A percentile compares a stretch with the other conserved stretches of the same genome.
phyloP scores from a whole-genome alignment of 768 basidiomycete species.

The Tricholoma bakamatsutake region DNA sequence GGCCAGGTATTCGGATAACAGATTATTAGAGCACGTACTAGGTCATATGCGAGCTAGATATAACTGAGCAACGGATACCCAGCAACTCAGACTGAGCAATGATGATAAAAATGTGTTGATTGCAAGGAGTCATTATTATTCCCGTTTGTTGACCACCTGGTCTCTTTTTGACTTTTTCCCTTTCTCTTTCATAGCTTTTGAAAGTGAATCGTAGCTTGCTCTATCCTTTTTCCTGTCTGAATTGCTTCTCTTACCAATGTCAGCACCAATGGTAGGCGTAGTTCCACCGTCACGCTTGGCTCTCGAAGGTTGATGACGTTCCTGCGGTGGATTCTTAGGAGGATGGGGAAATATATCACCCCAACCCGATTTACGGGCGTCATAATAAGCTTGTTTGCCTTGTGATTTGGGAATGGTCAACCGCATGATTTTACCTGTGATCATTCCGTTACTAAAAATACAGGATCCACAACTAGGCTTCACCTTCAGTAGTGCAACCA shows the following conservation, averaged over 20 bases:
- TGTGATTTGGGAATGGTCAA: conserved; percentile 89
- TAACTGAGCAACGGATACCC: too few relatives aligned
- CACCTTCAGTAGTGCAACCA: conserved; percentile 79
- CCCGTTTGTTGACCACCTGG: conserved; percentile 8
- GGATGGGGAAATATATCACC: conserved; percentile 93
- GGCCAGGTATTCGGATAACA: conserved; percentile 84
- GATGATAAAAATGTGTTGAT: neutral
- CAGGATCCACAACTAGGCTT: conserved; percentile 10
- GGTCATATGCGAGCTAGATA: conserved; percentile 12
- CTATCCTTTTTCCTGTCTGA: conserved; percentile 22
- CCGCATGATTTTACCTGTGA: conserved; percentile 81
- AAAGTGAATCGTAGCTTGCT: conserved; percentile 31
- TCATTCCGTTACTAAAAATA: neutral
- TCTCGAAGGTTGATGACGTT: conserved; percentile 43
- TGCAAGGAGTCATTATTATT: neutral
- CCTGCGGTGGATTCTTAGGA: conserved; percentile 72
- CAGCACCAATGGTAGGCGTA: conserved; percentile 31
- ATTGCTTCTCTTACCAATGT: conserved; percentile 51
- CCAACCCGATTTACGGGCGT: conserved; percentile 90
- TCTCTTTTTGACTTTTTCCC: conserved; percentile 30
- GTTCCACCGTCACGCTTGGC: conserved; percentile 23
- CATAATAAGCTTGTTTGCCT: conserved; percentile 93
- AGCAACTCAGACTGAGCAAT: too few relatives aligned
- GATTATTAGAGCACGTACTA: conserved; percentile 49
- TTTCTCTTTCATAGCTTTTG: conserved; percentile 33